A percentile compares a stretch with the other conserved stretches of the same genome.
Conservation (phyloP, 495 filamentous ascomycete species). For the Xylaria palmicola region DNA sequence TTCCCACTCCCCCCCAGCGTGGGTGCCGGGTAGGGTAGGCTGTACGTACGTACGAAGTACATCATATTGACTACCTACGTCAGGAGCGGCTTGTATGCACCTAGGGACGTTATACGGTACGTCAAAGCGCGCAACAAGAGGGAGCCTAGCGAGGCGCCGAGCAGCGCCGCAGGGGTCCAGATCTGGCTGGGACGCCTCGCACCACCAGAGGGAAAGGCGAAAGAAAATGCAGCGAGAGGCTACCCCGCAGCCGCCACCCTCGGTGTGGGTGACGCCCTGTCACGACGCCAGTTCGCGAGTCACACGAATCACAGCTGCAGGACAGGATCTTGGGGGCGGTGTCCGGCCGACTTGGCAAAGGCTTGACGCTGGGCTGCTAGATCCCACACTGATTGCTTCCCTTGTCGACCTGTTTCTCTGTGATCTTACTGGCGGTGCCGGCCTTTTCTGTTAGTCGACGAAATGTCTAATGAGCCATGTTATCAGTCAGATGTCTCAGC, state of each 20-base stretch:
- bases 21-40: conserved; percentile 5
- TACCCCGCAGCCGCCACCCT: conserved; percentile 16
- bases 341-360: conserved; percentile 14
- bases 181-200: conserved; percentile 6
- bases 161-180: conserved; percentile 7
- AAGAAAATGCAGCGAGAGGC: not conserved
- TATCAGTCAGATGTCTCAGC: not conserved
- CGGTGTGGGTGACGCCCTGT: not conserved
- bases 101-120: conserved; percentile 1
- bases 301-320: conserved; percentile 18
- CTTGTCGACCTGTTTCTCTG: conserved; percentile 8
- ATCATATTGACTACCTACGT: no score
- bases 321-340: not conserved
- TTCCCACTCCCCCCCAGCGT: conserved; percentile 4
- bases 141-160: conserved; percentile 10
- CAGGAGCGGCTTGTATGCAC: no score
- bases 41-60: no score
- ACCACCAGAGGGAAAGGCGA: conserved; percentile 6
- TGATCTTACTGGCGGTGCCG: conserved; percentile 19
- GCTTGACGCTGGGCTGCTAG: conserved; percentile 6
- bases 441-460: conserved; percentile 16
- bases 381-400: conserved; percentile 13
- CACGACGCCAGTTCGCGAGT: not conserved
- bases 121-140: not conserved
- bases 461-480: conserved; percentile 16